Conservation (phyloP, 2,329 filamentous ascomycete species). For the Alternaria brassicicola region DNA sequence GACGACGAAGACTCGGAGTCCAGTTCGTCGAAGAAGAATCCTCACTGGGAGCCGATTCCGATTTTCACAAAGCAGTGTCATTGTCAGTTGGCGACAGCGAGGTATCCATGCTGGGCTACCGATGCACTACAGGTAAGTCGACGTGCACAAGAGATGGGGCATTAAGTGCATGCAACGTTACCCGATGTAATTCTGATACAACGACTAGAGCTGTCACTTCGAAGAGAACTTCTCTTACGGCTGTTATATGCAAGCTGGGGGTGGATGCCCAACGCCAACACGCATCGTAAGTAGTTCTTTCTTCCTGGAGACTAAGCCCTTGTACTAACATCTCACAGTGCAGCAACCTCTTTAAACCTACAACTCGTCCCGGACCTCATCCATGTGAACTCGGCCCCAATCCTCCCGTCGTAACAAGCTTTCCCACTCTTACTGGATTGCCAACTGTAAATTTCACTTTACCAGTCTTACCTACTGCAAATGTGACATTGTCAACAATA, state of each 20-base stretch:
- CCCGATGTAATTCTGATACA: conserved; percentile 8
- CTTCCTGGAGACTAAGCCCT: neutral
- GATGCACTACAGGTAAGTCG: conserved; percentile 36
- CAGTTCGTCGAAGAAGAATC: conserved; percentile 52
- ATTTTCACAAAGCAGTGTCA: conserved; percentile 62
- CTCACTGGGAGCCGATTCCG: conserved; percentile 58
- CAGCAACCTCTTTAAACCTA: conserved; percentile 28
- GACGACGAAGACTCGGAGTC: conserved; percentile 6
- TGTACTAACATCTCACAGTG: conserved; percentile 26
- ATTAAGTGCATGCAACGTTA: neutral
- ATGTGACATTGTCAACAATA: conserved; percentile 7
- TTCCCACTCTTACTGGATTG: conserved; percentile 3
- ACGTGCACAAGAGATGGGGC: neutral
- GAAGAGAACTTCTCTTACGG: conserved; percentile 39
- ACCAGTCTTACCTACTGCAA: conserved; percentile 2
- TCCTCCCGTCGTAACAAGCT: conserved; percentile 4
- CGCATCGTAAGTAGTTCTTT: conserved; percentile 26
- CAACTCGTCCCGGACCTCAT: conserved; percentile 32
- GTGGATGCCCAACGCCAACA: conserved; percentile 38
- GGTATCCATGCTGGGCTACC: conserved; percentile 39
- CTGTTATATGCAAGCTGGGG: conserved; percentile 37
- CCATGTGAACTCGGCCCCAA: conserved; percentile 35
- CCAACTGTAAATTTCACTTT: conserved; percentile 10
- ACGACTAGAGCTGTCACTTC: conserved; percentile 33
- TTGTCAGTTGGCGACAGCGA: conserved; percentile 30